Conservation (phyloP, 2,329 filamentous ascomycete genomes). For the Metarhizium rileyi region DNA sequence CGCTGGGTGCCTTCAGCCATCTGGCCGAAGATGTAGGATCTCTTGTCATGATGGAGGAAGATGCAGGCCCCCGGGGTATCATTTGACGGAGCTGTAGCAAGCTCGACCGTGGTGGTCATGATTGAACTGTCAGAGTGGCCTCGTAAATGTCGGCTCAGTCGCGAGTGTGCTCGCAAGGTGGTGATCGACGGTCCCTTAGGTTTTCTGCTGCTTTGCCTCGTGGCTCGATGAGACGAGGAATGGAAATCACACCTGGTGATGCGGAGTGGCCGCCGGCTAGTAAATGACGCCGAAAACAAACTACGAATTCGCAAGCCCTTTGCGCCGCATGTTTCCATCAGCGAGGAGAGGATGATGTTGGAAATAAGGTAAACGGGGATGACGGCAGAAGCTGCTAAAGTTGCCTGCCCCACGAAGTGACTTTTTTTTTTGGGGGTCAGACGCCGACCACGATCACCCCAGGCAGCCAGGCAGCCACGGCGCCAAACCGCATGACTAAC, state of each 20-base stretch:
- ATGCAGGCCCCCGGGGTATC: conserved; percentile 78
- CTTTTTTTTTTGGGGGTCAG: not conserved
- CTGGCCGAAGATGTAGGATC: conserved; percentile 78
- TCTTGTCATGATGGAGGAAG: conserved; percentile 68
- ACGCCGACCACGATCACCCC: no score
- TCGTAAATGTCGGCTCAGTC: not conserved
- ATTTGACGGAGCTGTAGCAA: conserved; percentile 73
- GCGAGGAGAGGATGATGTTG: not conserved
- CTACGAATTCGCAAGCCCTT: conserved; percentile 1
- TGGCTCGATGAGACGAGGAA: not conserved
- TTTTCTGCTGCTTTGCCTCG: not conserved
- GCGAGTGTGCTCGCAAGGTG: not conserved
- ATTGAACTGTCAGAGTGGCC: conserved; percentile 8
- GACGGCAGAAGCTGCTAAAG: not conserved
- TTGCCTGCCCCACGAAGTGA: not conserved
- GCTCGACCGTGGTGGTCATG: conserved; percentile 68
- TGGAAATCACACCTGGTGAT: not conserved
- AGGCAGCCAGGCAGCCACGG: no score
- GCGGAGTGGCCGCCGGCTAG: not conserved
- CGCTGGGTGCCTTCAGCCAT: conserved; percentile 79
- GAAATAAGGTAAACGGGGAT: not conserved
- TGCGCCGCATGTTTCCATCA: conserved; percentile 7
- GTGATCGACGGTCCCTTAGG: not conserved
- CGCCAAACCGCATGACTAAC: not conserved
- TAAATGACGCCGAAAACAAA: not conserved